phyloP scores from a whole-genome alignment of 306 rosid species.

The Herpetospermum pedunculosum region DNA sequence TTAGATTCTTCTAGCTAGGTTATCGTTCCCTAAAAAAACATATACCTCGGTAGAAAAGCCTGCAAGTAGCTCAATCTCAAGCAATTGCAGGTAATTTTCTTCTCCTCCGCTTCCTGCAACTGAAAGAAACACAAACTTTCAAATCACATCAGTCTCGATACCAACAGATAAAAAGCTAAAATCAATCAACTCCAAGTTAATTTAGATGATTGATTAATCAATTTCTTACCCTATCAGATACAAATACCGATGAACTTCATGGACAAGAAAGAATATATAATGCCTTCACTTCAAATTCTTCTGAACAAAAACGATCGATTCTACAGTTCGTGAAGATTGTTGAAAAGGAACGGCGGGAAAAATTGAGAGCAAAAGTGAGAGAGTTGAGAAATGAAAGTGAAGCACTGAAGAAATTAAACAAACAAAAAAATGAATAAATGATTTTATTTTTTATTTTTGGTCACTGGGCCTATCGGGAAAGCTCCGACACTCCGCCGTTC shows the following conservation, averaged over 20 bases:
- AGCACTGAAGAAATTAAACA: background rate
- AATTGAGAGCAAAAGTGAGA: background rate
- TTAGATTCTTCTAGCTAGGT: background rate
- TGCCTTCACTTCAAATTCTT: background rate
- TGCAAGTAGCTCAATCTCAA: background rate
- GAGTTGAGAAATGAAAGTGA: background rate
- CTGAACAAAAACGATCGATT: background rate
- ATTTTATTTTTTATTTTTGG: background rate
- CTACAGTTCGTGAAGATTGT: background rate
- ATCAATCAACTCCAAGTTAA: background rate
- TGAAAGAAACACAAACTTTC: background rate
- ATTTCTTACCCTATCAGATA: background rate
- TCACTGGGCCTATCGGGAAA: conserved; percentile 31
- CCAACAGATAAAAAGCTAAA: background rate
- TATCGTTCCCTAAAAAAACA: background rate
- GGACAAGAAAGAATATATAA: background rate
- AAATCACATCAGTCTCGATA: background rate
- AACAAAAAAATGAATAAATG: background rate
- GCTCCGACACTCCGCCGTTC: conserved; percentile 4
- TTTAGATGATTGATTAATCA: background rate
- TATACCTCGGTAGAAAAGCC: background rate
- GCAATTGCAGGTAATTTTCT: background rate
- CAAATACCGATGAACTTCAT: background rate
- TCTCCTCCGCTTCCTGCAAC: background rate
- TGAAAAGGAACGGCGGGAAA: background rate